These are phyloP conservation scores for Pulicaria dysenterica DNA, from an alignment of 129 eudicot species.

Conservation along the genomic window DNA sequence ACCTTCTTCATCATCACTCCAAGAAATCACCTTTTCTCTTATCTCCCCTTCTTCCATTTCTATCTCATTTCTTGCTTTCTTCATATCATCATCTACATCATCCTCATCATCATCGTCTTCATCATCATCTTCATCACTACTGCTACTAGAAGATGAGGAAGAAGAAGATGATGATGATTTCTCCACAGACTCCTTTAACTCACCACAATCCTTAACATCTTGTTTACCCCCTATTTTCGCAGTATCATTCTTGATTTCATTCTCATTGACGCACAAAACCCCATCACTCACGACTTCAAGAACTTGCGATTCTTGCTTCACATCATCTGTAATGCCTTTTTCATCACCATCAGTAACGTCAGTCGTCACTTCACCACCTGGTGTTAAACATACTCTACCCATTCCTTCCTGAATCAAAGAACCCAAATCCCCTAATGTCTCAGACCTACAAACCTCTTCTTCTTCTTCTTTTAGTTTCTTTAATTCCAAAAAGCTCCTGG, in stretches of 20 bases:
- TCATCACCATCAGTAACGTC: slow-evolving; percentile 3
- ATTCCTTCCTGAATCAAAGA: slow-evolving; percentile 53
- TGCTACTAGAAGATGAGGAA: slow-evolving; percentile 48
- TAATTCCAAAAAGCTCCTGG: neutral
- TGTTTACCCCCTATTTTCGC: neutral
- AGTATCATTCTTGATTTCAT: slow-evolving; percentile 9
- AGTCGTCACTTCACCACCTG: slow-evolving; percentile 15
- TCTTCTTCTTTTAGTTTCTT: neutral
- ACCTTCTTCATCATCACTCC: slow-evolving; percentile 65
- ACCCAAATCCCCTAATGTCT: slow-evolving; percentile 37
- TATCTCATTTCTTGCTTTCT: slow-evolving; percentile 26
- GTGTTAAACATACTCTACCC: slow-evolving; percentile 54
- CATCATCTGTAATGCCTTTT: neutral
- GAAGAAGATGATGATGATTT: slow-evolving; percentile 47
- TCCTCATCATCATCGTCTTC: slow-evolving; percentile 37
- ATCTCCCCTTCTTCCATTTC: slow-evolving; percentile 80
- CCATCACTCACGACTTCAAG: slow-evolving; percentile 20
- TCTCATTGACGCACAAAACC: slow-evolving; percentile 6
- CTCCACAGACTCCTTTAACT: slow-evolving; percentile 44
- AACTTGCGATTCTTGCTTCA: neutral
- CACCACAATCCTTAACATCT: slow-evolving; percentile 35
- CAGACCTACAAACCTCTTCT: slow-evolving; percentile 21
- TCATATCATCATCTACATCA: slow-evolving; percentile 35
- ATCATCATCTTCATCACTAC: slow-evolving; percentile 31
- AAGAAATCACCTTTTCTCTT: slow-evolving; percentile 51